These are phyloP conservation scores for Nidularia sp. DNA, from an alignment of 768 basidiomycete species.

Conservation along the genomic window DNA sequence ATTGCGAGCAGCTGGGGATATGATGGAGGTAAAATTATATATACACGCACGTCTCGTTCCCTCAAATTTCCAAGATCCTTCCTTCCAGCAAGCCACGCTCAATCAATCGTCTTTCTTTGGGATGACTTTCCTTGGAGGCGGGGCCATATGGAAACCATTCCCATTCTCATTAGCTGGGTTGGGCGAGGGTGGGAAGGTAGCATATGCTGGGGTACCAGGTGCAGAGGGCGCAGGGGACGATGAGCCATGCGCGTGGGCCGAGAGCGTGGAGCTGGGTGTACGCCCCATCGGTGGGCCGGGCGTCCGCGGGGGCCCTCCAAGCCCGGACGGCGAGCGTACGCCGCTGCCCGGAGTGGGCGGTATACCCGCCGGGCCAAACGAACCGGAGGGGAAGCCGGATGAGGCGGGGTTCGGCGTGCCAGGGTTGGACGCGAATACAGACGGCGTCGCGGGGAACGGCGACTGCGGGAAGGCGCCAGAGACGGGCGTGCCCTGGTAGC, in stretches of 20 bases:
- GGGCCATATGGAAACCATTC: too few species aligned
- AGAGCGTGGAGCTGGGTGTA: not conserved
- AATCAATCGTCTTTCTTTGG: too few species aligned
- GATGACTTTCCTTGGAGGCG: too few species aligned
- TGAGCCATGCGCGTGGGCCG: not conserved
- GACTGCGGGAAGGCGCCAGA: constrained; percentile 18
- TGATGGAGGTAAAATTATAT: too few species aligned
- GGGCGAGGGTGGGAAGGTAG: constrained; percentile 3
- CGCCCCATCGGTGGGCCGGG: not conserved
- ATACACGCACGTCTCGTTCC: too few species aligned
- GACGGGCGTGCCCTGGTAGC: constrained; percentile 27
- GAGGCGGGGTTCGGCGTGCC: not conserved
- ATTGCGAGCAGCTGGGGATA: too few species aligned
- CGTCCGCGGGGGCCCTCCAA: constrained; percentile 10
- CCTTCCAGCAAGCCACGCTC: too few species aligned
- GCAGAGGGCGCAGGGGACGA: not conserved
- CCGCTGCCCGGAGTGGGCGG: constrained; percentile 8
- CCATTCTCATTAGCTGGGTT: not conserved
- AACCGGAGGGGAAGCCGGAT: not conserved
- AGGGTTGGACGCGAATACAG: not conserved
- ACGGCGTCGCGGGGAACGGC: not conserved
- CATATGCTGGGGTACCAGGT: constrained; percentile 5
- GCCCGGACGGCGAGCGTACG: constrained; percentile 9
- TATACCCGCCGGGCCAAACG: constrained; percentile 4
- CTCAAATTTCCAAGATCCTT: too few species aligned